Conservation (phyloP, 2,329 filamentous ascomycete genomes). For the Ceratocystis alfenasii region DNA sequence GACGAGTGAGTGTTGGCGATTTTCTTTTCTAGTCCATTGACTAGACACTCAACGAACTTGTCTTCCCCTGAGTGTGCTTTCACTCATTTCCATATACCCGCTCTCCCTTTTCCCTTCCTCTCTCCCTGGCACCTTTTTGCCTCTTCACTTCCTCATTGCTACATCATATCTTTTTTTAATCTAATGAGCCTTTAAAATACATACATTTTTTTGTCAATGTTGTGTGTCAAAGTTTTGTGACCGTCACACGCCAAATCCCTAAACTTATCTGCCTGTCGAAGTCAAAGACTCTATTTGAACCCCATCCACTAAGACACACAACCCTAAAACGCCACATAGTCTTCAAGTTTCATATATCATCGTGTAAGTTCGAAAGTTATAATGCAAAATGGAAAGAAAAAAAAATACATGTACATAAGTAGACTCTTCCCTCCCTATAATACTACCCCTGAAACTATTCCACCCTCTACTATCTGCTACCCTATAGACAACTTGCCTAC, state of each 20-base stretch:
- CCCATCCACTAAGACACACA: neutral
- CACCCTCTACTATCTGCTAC: too few species aligned
- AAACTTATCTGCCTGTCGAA: neutral
- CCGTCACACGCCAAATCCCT: too few species aligned
- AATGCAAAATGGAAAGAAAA: neutral
- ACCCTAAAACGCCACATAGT: neutral
- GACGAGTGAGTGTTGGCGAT: too few species aligned
- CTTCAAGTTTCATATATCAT: neutral
- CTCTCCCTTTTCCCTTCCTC: neutral
- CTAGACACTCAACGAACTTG: too few species aligned
- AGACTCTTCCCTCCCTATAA: neutral
- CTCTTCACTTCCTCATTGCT: constrained; percentile 1
- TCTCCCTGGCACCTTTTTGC: neutral
- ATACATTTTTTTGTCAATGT: neutral
- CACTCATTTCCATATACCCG: neutral
- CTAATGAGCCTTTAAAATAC: neutral
- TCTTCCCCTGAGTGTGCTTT: neutral
- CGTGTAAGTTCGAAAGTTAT: neutral
- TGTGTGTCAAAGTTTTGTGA: neutral
- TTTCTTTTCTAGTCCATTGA: too few species aligned
- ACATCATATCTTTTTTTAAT: constrained; percentile 1
- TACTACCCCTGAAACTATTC: too few species aligned
- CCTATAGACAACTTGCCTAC: neutral
- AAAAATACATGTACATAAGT: neutral
- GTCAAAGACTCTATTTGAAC: neutral